Evolutionary conservation across 1,139 yeast species (phyloP), one percentile per base, ranked within the genome.

Genomic region (Meyerozyma athensensis): DNA sequence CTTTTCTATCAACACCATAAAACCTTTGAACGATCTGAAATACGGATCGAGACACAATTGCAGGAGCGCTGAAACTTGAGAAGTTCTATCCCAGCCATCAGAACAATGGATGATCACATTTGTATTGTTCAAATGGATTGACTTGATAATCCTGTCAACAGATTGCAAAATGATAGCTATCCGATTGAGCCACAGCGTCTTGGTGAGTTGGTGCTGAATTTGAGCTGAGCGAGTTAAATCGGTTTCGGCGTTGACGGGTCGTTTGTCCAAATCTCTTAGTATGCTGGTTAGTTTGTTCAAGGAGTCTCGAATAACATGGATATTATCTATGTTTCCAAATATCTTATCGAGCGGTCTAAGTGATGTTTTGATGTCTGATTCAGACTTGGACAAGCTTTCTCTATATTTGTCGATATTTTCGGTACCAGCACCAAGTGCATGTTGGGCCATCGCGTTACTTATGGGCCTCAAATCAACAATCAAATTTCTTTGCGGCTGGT

Each of bases 61-160:
- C 32, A 90, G 79, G 42, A 92, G 63, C 4, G 96, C 84, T 7
- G 90, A 76, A 1, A 90, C 77, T 54, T 92, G 97, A 0, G 97
- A 79, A 0, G 98, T 94, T 42, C 98, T 69, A 56, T 92, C 98
- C 98, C 98, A 92, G 1, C 98, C 98, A 63, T 92, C 98, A 0
- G 97, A 89, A 56, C 98, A 92, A 61, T 92, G 98, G 8, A 94
- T 75, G 6, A 92, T 57, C 5, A 92, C 77, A 57, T 90, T 94
- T 10, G 95, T 84, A 43, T 82, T 80, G 54, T 87, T 86, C 50
- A 82, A 76, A 44, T 86, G 87, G 17, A 92, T 74, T 19, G 92
- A 84, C 50, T 86, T 83, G 26, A 84, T 78, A 36, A 92, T 75
- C 34, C 86, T 70, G 40, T 86, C 90, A 1, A 92, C 84, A 0